Evolutionary conservation across 208 protist genomes (phyloP), one percentile per base, ranked within the genome.

Genomic region (Crithidia sp.): DNA sequence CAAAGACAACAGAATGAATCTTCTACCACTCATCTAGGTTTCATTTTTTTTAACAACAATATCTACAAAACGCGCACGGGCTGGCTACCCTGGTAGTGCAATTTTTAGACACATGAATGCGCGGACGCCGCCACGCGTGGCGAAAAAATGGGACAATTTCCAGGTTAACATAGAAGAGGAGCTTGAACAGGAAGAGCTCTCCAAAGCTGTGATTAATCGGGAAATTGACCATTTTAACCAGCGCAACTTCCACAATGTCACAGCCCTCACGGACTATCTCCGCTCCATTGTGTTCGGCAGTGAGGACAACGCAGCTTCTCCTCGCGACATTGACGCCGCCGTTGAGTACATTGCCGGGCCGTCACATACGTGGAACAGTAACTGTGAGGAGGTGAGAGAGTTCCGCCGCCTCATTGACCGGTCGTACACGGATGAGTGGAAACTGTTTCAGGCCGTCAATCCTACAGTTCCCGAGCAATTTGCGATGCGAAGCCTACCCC

Each of bases 401-500:
- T 90, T 85, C 62, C 67, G 77, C n/a, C 69, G 58, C 7, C 37
- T 79, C 0, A 78, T 85, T 40, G 66, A 77, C 50, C 10, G 63
- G 13, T 81, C 83, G 0, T 89, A 87, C 66, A 69, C 75, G 55
- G 66, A 84, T 56, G 88, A 88, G 40, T 89, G 81, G 81, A 70
- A 70, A 5, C n/a, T 84, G 8, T 93, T 90, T 56, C 67, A 83
- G 19, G 63, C 59, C 7, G 72, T 82, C 47, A 71, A 89, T 40
- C 79, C 83, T 2, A 63, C 55, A 0, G 37, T 88, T 7, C 68
- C 74, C 13, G 64, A 84, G 52, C 55, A 67, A 9, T 77, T 82
- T 63, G 83, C 83, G 4, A 81, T 87, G 76, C 74, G 83, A 5
- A 82, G 67, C 67, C 54, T 90, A 13, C 81, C 82, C 37, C 83